Percentiles rank a stretch among this genome's conserved stretches.
Evolutionary conservation across 2,329 filamentous ascomycete species (phyloP).

Genomic region (Hypoxylon sp.): DNA sequence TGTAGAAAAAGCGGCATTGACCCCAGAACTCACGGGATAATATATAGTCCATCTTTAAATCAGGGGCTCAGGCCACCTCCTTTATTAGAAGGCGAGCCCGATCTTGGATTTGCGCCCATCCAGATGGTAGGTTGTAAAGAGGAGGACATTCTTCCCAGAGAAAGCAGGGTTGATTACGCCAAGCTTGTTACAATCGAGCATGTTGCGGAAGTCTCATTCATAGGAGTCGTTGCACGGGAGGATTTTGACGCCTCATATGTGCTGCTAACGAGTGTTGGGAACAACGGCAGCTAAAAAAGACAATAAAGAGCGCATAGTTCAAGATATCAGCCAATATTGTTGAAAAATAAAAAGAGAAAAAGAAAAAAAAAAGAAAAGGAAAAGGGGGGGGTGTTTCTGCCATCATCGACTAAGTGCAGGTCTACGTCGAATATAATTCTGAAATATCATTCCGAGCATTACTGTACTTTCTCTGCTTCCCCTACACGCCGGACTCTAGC

Average conservation of each 20-base stretch:
- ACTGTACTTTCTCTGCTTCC: not conserved
- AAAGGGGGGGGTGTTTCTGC: too few relatives aligned
- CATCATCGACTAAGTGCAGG: too few relatives aligned
- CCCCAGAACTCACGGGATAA: constrained; percentile 1
- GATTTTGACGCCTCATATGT: not conserved
- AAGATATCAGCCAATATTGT: too few relatives aligned
- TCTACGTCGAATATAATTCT: not conserved
- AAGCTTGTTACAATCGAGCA: constrained; percentile 7
- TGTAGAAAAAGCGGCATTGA: not conserved
- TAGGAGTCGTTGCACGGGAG: not conserved
- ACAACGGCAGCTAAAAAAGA: not conserved
- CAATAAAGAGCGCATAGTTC: not conserved
- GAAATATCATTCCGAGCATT: not conserved
- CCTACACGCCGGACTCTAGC: constrained; percentile 19
- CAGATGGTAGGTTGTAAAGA: not conserved
- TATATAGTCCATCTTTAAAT: not conserved
- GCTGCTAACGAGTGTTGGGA: constrained; percentile 3
- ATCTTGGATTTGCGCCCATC: constrained; percentile 3
- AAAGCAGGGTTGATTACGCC: constrained; percentile 8
- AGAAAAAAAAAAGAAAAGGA: too few relatives aligned
- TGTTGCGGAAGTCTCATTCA: constrained; percentile 11
- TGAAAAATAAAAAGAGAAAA: too few relatives aligned
- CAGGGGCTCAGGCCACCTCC: not conserved
- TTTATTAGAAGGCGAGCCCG: constrained; percentile 3
- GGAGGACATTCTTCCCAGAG: not conserved